Conservation (phyloP, 139 green algal species). For the Asterochloris sp. region DNA sequence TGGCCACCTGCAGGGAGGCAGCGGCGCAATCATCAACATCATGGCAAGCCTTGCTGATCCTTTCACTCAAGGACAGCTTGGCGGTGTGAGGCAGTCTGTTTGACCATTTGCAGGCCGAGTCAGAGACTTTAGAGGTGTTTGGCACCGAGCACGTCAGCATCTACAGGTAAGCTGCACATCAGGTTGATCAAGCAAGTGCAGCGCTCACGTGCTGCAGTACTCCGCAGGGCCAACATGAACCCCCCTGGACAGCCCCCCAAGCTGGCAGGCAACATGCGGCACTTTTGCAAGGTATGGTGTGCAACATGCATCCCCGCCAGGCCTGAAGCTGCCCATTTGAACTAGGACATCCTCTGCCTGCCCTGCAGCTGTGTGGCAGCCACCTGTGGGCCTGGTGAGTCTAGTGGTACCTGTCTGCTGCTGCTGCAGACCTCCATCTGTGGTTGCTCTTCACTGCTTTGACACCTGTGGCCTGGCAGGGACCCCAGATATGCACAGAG, state of each 20-base stretch:
- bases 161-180: conserved; percentile 23
- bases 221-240: no score
- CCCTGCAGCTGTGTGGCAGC: conserved; percentile 34
- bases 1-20: no score
- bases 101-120: not conserved
- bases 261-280: conserved; percentile 29
- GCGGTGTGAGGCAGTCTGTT: no score
- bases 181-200: not conserved
- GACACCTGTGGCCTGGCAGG: not conserved
- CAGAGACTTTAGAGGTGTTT: conserved; percentile 25
- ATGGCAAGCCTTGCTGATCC: no score
- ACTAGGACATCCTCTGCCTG: not conserved
- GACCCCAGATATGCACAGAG: conserved; percentile 37
- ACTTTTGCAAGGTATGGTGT: conserved; percentile 35
- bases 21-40: no score
- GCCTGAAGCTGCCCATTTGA: not conserved
- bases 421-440: not conserved
- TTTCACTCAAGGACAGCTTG: no score
- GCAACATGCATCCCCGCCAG: not conserved
- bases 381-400: conserved; percentile 36
- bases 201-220: not conserved
- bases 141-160: conserved; percentile 17
- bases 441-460: no score
- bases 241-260: not conserved
- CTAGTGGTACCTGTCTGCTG: not conserved